phyloP scores from a whole-genome alignment of 2,329 filamentous ascomycete species.

The Penicillium sp. region DNA sequence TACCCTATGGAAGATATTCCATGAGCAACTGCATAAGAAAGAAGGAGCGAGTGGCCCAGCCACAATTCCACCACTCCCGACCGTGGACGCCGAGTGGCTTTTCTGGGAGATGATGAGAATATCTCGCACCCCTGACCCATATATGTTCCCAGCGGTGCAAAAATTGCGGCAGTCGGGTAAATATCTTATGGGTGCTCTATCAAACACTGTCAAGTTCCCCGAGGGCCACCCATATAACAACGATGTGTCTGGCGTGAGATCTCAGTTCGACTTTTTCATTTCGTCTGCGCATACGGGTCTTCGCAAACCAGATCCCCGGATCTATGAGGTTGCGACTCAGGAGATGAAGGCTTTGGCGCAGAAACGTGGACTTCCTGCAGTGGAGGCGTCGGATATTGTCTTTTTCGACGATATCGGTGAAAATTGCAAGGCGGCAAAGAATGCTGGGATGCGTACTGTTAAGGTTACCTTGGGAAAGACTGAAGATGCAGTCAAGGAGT shows the following conservation, averaged over 20 bases:
- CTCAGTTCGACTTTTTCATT: conserved; percentile 82
- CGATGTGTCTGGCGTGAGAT: conserved; percentile 59
- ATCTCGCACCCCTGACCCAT: conserved; percentile 71
- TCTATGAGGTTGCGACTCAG: conserved; percentile 73
- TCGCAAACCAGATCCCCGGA: conserved; percentile 79
- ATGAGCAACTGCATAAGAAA: conserved; percentile 35
- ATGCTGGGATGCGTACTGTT: conserved; percentile 74
- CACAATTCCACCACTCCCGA: conserved; percentile 63
- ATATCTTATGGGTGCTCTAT: conserved; percentile 77
- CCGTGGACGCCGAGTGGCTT: conserved; percentile 72
- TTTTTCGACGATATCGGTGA: conserved; percentile 95
- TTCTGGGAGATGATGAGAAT: conserved; percentile 90
- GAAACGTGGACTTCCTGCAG: conserved; percentile 54
- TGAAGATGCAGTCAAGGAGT: conserved; percentile 75
- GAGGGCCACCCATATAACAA: conserved; percentile 66
- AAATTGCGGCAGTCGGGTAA: conserved; percentile 63
- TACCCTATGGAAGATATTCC: conserved; percentile 66
- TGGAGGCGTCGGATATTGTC: conserved; percentile 67
- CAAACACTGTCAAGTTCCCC: conserved; percentile 88
- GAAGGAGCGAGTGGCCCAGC: conserved; percentile 18
- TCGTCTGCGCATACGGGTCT: conserved; percentile 83
- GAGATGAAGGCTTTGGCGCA: conserved; percentile 64
- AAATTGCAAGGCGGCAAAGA: conserved; percentile 78
- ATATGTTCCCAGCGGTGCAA: conserved; percentile 81
- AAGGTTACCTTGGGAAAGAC: conserved; percentile 79